These are phyloP conservation scores for Glebionis coronaria DNA, from an alignment of 129 eudicot genomes.

Conservation along the genomic window DNA sequence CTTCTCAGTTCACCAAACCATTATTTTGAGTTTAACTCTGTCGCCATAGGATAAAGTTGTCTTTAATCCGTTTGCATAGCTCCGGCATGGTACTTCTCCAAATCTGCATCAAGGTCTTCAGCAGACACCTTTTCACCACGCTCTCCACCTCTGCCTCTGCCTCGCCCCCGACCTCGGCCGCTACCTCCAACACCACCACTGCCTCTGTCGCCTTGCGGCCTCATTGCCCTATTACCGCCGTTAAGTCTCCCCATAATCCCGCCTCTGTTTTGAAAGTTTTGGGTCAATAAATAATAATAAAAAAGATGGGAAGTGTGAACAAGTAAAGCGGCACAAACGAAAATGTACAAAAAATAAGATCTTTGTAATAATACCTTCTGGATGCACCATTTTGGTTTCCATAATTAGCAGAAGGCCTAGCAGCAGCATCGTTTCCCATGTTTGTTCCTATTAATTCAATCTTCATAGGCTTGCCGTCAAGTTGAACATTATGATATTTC, in stretches of 20 bases:
- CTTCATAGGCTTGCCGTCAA: constrained; percentile 64
- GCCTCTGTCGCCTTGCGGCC: constrained; percentile 29
- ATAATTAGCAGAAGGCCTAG: constrained; percentile 11
- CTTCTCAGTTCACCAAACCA: constrained; percentile 7
- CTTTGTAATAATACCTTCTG: constrained; percentile 29
- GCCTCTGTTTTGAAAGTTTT: constrained; percentile 29
- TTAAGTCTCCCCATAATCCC: constrained; percentile 41
- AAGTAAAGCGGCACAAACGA: too few relatives aligned
- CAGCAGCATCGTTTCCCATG: constrained; percentile 24
- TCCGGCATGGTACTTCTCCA: constrained; percentile 57
- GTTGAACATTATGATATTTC: constrained; percentile 47
- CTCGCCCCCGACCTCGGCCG: constrained; percentile 33
- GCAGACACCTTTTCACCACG: constrained; percentile 38
- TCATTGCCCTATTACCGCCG: constrained; percentile 33
- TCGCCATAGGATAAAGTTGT: not conserved
- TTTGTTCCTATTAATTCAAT: constrained; percentile 41
- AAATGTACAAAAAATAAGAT: not conserved
- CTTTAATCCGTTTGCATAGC: constrained; percentile 45
- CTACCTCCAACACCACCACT: constrained; percentile 18
- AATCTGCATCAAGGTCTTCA: constrained; percentile 62
- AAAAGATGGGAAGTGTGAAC: not conserved
- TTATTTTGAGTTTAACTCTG: not conserved
- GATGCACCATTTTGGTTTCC: constrained; percentile 37
- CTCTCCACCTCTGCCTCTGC: constrained; percentile 33
- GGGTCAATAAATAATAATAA: constrained; percentile 1